phyloP scores from a whole-genome alignment of 2,329 filamentous ascomycete species.

The Fusarium acutatum region DNA sequence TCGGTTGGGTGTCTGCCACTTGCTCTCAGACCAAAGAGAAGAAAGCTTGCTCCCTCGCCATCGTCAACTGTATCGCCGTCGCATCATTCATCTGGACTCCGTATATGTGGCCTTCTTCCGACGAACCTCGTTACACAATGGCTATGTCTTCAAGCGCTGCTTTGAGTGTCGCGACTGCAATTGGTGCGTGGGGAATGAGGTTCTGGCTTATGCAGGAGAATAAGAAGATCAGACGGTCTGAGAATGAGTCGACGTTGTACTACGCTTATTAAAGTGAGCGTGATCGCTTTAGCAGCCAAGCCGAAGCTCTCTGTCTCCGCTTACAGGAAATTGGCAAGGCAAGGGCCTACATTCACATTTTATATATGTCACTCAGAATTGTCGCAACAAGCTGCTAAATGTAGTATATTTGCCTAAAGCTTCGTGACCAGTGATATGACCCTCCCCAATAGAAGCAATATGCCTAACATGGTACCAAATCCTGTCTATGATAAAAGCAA shows the following conservation, averaged over 20 bases:
- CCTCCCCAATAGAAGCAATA: too few species aligned
- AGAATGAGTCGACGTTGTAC: constrained; percentile 38
- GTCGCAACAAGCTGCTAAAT: too few species aligned
- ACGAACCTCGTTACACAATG: constrained; percentile 23
- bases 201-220: constrained; percentile 48
- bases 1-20: constrained; percentile 53
- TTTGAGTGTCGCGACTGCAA: constrained; percentile 45
- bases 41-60: constrained; percentile 40
- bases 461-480: too few species aligned
- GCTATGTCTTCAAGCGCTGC: constrained; percentile 33
- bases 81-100: constrained; percentile 24
- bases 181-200: constrained; percentile 50
- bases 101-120: constrained; percentile 19
- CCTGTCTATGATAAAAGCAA: too few species aligned
- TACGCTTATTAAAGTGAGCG: too few species aligned
- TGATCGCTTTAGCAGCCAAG: too few species aligned
- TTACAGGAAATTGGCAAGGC: too few species aligned
- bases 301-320: too few species aligned
- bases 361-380: too few species aligned
- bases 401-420: too few species aligned
- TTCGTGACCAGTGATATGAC: too few species aligned
- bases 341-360: too few species aligned
- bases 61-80: constrained; percentile 35
- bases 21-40: constrained; percentile 58
- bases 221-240: constrained; percentile 41